A percentile compares a stretch with the other conserved stretches of the same genome.
These are phyloP conservation scores for Ananas comosus DNA, from an alignment of 176 grass and related monocot species.

Conservation along the genomic window DNA sequence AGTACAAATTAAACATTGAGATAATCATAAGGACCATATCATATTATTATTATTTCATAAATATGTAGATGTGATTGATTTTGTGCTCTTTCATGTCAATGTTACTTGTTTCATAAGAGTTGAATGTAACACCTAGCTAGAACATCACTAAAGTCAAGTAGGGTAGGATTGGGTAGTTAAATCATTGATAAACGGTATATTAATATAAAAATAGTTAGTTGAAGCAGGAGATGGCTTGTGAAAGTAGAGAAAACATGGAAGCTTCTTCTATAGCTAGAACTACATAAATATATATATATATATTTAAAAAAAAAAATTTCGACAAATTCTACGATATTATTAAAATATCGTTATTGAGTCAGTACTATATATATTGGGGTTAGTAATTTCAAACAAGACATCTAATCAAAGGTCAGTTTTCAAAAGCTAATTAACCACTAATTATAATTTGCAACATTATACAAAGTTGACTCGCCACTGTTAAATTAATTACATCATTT, in stretches of 20 bases:
- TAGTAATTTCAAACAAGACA: too few species aligned
- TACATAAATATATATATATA: not conserved
- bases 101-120: conserved; percentile 32
- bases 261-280: too few species aligned
- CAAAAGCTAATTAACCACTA: too few species aligned
- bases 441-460: too few species aligned
- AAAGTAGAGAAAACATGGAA: conserved; percentile 1
- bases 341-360: too few species aligned
- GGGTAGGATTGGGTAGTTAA: conserved; percentile 21
- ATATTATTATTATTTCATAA: not conserved
- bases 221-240: conserved; percentile 31
- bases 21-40: not conserved
- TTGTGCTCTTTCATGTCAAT: conserved; percentile 24
- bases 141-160: conserved; percentile 6
- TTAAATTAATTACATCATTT: too few species aligned
- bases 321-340: too few species aligned
- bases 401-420: too few species aligned
- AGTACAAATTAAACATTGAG: not conserved
- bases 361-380: too few species aligned
- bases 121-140: not conserved
- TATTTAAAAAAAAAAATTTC: too few species aligned
- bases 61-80: not conserved
- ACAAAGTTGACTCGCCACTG: too few species aligned
- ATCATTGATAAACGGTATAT: conserved; percentile 47
- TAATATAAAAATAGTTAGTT: conserved; percentile 41